phyloP scores from a whole-genome alignment of 129 eudicot species.

The Calendula officinalis region DNA sequence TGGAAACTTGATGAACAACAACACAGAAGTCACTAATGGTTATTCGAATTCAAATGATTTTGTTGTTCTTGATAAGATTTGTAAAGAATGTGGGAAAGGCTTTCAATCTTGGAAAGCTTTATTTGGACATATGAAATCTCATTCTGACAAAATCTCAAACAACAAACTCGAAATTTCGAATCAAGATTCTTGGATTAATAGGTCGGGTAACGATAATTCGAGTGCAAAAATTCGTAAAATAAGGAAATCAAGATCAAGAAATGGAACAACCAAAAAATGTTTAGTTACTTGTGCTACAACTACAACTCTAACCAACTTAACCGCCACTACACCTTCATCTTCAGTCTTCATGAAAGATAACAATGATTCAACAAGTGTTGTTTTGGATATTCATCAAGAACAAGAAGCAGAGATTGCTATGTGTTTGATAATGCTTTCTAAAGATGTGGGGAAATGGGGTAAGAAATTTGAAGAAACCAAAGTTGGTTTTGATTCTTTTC shows the following conservation, averaged over 20 bases:
- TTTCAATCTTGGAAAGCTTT: slow-evolving; percentile 83
- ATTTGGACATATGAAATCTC: slow-evolving; percentile 88
- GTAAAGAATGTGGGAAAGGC: slow-evolving; percentile 76
- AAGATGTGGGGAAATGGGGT: slow-evolving; percentile 48
- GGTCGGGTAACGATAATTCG: slow-evolving; percentile 33
- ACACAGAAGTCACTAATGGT: slow-evolving; percentile 5
- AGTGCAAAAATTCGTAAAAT: slow-evolving; percentile 17
- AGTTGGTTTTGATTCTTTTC: slow-evolving; percentile 13
- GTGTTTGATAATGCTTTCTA: slow-evolving; percentile 82
- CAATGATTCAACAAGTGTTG: slow-evolving; percentile 50
- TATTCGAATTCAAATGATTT: slow-evolving; percentile 24
- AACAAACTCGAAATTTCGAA: slow-evolving; percentile 26
- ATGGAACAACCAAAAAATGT: slow-evolving; percentile 40
- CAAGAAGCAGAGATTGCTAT: slow-evolving; percentile 76
- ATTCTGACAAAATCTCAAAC: slow-evolving; percentile 51
- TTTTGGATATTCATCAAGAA: slow-evolving; percentile 61
- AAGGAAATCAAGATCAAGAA: slow-evolving; percentile 50
- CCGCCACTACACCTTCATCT: slow-evolving; percentile 36
- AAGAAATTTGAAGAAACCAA: slow-evolving; percentile 21
- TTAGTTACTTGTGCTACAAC: slow-evolving; percentile 12
- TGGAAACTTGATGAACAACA: slow-evolving; percentile 5
- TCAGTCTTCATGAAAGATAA: slow-evolving; percentile 39
- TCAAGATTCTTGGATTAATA: slow-evolving; percentile 45
- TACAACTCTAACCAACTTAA: neutral
- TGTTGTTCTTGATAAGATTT: slow-evolving; percentile 45